Conservation (phyloP, 2,329 filamentous ascomycete species). For the Penicillium psychrosexuale region DNA sequence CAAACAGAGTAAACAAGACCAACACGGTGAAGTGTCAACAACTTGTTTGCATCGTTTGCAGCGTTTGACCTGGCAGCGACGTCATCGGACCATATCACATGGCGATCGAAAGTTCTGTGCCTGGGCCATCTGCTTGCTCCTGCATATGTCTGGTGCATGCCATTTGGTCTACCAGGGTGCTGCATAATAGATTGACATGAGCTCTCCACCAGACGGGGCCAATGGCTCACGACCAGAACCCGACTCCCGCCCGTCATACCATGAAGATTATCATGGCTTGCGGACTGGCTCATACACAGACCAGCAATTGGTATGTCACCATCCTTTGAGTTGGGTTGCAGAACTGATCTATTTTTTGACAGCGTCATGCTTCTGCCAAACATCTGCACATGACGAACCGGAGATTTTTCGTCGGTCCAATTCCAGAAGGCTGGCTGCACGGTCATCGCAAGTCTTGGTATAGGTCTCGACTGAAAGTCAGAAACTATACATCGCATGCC, state of each 20-base stretch:
- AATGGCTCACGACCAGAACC: slow-evolving; percentile 18
- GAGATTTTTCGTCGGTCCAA: slow-evolving; percentile 63
- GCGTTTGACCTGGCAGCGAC: slow-evolving; percentile 17
- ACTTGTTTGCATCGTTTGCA: slow-evolving; percentile 15
- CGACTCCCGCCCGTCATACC: slow-evolving; percentile 13
- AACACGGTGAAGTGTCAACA: slow-evolving; percentile 11
- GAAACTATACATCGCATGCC: slow-evolving; percentile 47
- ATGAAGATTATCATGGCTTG: slow-evolving; percentile 36
- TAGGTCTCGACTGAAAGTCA: slow-evolving; percentile 44
- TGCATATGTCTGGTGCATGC: slow-evolving; percentile 7
- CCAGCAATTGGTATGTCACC: slow-evolving; percentile 48
- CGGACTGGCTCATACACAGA: slow-evolving; percentile 53
- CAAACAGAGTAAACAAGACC: slow-evolving; percentile 31
- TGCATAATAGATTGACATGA: slow-evolving; percentile 25
- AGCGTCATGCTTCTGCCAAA: slow-evolving; percentile 60
- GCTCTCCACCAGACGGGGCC: slow-evolving; percentile 20
- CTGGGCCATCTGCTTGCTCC: slow-evolving; percentile 10
- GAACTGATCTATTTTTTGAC: slow-evolving; percentile 6
- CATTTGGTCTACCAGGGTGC: slow-evolving; percentile 5
- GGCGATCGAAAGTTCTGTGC: slow-evolving; percentile 11
- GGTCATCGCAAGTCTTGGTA: slow-evolving; percentile 64
- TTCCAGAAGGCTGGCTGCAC: slow-evolving; percentile 63
- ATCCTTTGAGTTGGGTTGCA: neutral
- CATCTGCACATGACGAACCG: slow-evolving; percentile 61
- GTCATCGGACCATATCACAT: slow-evolving; percentile 30